Conservation (phyloP, 164 flowering plant species). For the Vitis riparia region DNA sequence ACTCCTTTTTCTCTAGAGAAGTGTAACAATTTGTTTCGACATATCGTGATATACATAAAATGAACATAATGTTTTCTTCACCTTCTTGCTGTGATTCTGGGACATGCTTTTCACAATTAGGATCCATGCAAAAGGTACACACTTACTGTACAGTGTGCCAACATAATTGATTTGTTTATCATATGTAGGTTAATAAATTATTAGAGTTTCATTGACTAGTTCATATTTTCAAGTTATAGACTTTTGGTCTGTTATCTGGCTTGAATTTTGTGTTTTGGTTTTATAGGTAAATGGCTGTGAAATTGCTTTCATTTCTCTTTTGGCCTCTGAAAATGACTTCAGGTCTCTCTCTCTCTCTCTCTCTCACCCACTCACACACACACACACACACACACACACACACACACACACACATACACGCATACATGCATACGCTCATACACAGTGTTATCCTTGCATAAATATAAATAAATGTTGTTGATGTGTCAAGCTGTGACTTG, state of each 20-base stretch:
- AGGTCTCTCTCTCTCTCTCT: constrained; percentile 25
- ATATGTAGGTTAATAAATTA: neutral
- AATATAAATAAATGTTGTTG: neutral
- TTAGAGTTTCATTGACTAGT: neutral
- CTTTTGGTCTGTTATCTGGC: neutral
- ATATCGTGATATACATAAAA: neutral
- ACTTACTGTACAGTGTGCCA: neutral
- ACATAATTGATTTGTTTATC: neutral
- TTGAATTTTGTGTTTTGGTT: neutral
- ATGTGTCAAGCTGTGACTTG: too few species aligned
- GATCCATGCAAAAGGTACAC: neutral
- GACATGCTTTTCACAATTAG: too few species aligned
- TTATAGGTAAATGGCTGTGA: constrained; percentile 36
- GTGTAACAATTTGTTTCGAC: neutral
- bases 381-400: too few species aligned
- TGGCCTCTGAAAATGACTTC: constrained; percentile 32
- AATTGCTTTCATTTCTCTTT: constrained; percentile 33
- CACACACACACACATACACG: too few species aligned
- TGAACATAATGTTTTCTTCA: neutral
- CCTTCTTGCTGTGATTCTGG: neutral
- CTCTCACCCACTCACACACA: too few species aligned
- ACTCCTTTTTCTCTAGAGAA: neutral
- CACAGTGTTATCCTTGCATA: too few species aligned
- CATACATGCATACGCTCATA: too few species aligned
- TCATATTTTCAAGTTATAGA: neutral